These are phyloP conservation scores for Harringtonia lauricola DNA, from an alignment of 2,329 filamentous ascomycete genomes.

Conservation along the genomic window DNA sequence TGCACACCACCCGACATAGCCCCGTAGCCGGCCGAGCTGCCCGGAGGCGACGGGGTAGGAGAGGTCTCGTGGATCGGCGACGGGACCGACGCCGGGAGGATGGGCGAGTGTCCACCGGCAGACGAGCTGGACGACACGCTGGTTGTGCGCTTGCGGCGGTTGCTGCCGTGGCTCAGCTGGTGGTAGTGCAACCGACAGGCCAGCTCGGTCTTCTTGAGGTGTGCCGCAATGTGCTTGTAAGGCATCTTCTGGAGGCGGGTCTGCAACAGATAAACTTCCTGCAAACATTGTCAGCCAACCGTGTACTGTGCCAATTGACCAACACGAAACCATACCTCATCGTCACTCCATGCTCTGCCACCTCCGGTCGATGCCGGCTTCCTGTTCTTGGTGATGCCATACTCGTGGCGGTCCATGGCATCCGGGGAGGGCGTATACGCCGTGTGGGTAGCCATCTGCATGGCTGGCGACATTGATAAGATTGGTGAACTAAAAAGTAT, in stretches of 20 bases:
- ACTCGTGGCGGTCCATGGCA: conserved; percentile 45
- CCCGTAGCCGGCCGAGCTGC: conserved; percentile 32
- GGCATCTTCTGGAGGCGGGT: conserved; percentile 81
- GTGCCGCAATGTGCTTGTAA: conserved; percentile 79
- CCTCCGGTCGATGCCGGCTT: conserved; percentile 62
- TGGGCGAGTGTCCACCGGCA: conserved; percentile 36
- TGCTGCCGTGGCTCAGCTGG: conserved; percentile 72
- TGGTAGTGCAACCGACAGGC: conserved; percentile 83
- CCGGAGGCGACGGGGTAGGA: conserved; percentile 37
- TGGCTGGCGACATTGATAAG: conserved; percentile 35
- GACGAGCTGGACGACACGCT: conserved; percentile 60
- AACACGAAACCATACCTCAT: conserved; percentile 69
- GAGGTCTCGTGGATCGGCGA: conserved; percentile 39
- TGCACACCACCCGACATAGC: conserved; percentile 38
- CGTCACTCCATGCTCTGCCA: conserved; percentile 74
- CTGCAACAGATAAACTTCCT: conserved; percentile 78
- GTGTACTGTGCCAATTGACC: conserved; percentile 36
- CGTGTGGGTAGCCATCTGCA: conserved; percentile 31
- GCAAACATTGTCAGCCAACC: conserved; percentile 48
- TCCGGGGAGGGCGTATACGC: conserved; percentile 42
- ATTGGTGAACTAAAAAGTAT: too few species aligned
- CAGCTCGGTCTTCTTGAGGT: conserved; percentile 79
- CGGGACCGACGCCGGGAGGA: conserved; percentile 33
- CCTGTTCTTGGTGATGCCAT: conserved; percentile 51
- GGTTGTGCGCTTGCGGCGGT: conserved; percentile 64